Conservation (phyloP, 257 asterid genomes). For the Solanum chilense region DNA sequence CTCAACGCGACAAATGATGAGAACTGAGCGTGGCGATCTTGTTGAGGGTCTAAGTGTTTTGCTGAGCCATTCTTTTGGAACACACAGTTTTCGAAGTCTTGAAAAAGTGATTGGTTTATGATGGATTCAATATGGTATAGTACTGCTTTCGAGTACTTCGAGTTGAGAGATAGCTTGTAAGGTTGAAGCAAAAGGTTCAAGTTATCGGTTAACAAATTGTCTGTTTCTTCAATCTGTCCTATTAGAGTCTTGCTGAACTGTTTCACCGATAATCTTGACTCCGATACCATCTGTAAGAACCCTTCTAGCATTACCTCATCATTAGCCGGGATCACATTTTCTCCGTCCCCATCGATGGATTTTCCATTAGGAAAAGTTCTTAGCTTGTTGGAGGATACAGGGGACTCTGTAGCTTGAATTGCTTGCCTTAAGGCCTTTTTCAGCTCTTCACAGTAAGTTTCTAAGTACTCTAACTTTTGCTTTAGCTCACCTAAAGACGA, state of each 20-base stretch:
- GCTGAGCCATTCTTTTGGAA: slow-evolving; percentile 67
- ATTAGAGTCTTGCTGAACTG: slow-evolving; percentile 74
- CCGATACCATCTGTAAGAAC: slow-evolving; percentile 73
- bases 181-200: slow-evolving; percentile 59
- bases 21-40: slow-evolving; percentile 56
- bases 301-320: slow-evolving; percentile 79
- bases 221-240: slow-evolving; percentile 42
- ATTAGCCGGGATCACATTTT: slow-evolving; percentile 38
- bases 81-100: slow-evolving; percentile 73
- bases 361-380: slow-evolving; percentile 22
- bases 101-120: slow-evolving; percentile 70
- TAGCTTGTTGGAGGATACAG: slow-evolving; percentile 23
- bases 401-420: slow-evolving; percentile 21
- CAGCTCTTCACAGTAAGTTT: slow-evolving; percentile 67
- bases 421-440: slow-evolving; percentile 55
- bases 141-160: slow-evolving; percentile 50
- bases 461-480: slow-evolving; percentile 59
- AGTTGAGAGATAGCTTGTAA: slow-evolving; percentile 38
- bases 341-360: slow-evolving; percentile 29
- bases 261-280: slow-evolving; percentile 71
- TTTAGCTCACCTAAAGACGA: slow-evolving; percentile 55
- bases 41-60: slow-evolving; percentile 51
- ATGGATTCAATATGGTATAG: slow-evolving; percentile 70
- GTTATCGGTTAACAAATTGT: slow-evolving; percentile 30
- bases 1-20: slow-evolving; percentile 62